A percentile compares a stretch with the other conserved stretches of the same genome.
These are phyloP conservation scores for Cladophialophora psammophila DNA, from an alignment of 2,329 filamentous ascomycete genomes.

Conservation along the genomic window DNA sequence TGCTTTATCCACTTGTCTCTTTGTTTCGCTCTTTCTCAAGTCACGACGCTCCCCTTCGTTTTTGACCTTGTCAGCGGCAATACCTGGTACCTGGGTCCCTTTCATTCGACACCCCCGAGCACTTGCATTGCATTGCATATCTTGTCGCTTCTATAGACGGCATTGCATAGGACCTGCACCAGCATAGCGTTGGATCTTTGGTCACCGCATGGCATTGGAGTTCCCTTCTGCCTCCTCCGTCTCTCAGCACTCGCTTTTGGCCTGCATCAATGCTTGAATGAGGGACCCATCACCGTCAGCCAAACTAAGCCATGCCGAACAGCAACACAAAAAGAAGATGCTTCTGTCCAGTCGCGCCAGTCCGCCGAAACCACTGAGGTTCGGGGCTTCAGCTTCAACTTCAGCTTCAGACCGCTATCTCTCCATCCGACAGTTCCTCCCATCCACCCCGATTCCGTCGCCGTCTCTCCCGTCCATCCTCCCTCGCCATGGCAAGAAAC, in stretches of 20 bases:
- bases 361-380: constrained; percentile 41
- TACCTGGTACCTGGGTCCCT: no score
- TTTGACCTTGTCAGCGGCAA: neutral
- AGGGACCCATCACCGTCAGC: constrained; percentile 25
- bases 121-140: neutral
- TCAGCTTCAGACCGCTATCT: constrained; percentile 23
- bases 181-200: constrained; percentile 3
- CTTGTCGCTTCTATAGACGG: neutral
- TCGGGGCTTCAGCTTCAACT: constrained; percentile 6
- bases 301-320: constrained; percentile 26
- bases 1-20: neutral
- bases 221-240: neutral
- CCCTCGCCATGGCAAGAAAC: constrained; percentile 69
- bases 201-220: neutral
- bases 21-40: neutral
- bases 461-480: constrained; percentile 73
- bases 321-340: constrained; percentile 41
- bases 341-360: constrained; percentile 45
- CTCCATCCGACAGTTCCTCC: constrained; percentile 38
- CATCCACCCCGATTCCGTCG: constrained; percentile 73
- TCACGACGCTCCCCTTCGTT: neutral
- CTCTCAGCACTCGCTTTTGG: neutral
- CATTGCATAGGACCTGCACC: neutral
- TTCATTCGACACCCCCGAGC: no score
- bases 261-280: constrained; percentile 23